These are phyloP conservation scores for Russula earlei DNA, from an alignment of 768 basidiomycete genomes.

Conservation along the genomic window DNA sequence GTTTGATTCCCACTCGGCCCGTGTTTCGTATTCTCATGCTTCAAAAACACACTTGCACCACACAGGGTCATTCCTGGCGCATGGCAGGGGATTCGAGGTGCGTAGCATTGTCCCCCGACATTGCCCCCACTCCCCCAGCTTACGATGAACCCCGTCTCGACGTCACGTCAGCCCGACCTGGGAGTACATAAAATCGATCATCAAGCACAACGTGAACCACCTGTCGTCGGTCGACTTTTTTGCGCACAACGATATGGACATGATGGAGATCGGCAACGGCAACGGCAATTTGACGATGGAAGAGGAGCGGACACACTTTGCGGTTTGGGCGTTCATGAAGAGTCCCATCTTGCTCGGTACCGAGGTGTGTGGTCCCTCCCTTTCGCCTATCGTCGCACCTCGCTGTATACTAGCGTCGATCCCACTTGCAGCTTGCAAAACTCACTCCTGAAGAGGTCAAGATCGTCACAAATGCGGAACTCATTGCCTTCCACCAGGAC, in stretches of 20 bases:
- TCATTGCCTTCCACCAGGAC: constrained; percentile 50
- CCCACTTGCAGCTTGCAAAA: constrained; percentile 30
- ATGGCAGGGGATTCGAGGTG: constrained; percentile 40
- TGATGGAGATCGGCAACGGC: constrained; percentile 45
- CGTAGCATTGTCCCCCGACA: not conserved
- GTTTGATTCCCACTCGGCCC: constrained; percentile 8
- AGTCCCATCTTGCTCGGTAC: constrained; percentile 45
- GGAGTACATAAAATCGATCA: constrained; percentile 40
- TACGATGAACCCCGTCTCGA: not conserved
- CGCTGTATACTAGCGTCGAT: not conserved
- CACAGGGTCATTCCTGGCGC: constrained; percentile 48
- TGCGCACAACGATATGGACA: constrained; percentile 51
- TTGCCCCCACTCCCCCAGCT: not conserved
- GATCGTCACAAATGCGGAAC: constrained; percentile 42
- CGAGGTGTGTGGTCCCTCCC: constrained; percentile 23
- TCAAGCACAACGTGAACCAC: constrained; percentile 35
- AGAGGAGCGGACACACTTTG: constrained; percentile 48
- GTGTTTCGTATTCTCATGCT: not conserved
- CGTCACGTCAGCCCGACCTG: constrained; percentile 33
- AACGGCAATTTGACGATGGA: constrained; percentile 41
- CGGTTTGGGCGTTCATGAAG: constrained; percentile 50
- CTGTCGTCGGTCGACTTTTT: constrained; percentile 36
- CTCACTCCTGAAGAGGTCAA: constrained; percentile 35
- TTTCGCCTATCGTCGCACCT: not conserved
- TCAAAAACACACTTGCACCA: not conserved